Base-by-base conservation (phyloP, 306 rosid genomes). In the Alnus rubra region DNA sequence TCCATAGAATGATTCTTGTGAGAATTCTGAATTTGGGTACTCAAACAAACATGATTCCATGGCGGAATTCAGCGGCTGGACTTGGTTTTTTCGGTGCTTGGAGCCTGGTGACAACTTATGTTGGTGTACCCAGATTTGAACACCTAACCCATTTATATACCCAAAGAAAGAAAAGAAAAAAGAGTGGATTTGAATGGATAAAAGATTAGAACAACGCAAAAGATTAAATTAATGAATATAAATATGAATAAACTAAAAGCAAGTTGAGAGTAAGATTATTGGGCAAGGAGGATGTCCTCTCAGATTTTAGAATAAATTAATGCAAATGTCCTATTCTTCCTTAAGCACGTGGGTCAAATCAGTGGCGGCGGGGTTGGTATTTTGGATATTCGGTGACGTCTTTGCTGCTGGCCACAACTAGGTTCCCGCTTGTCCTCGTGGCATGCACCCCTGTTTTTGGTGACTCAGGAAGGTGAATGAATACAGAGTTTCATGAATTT, bases 331-430 rank as follows among this genome's bases (percentile, higher is more conserved):
- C 1, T 37, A 4, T 23, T 9, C 19, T 3, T 2, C 14, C 9
- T 8, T 39, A 31, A 35, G 23, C 88, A 82, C 79, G 86, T 79
- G 86, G 15, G 86, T 82, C 81, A 78, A 81, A 44, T 71, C 51
- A 76, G 75, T 56, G 88, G 86, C 86, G 78, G 88, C 84, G 86
- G 42, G 76, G 45, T 59, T 30, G 76, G 84, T 13, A 31, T 69
- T 23, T 59, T 60, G 33, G 69, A 69, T 23, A 60, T 31, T 1
- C 18, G 19, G 33, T 67, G 51, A 67, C 8, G 2, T 39, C 72
- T 23, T 23, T 23, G 28, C 28, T 23, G 28, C 28, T 23, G 28
- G 28, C 28, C 28, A 23, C 0, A 23, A 23, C 28, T 35, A 14
- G 47, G 19, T 33, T 64, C 19, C 44, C 70, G n/a, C 42, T 39